These are phyloP conservation scores for Nakataea oryzae DNA, from an alignment of 2,329 filamentous ascomycete genomes.

Conservation along the genomic window DNA sequence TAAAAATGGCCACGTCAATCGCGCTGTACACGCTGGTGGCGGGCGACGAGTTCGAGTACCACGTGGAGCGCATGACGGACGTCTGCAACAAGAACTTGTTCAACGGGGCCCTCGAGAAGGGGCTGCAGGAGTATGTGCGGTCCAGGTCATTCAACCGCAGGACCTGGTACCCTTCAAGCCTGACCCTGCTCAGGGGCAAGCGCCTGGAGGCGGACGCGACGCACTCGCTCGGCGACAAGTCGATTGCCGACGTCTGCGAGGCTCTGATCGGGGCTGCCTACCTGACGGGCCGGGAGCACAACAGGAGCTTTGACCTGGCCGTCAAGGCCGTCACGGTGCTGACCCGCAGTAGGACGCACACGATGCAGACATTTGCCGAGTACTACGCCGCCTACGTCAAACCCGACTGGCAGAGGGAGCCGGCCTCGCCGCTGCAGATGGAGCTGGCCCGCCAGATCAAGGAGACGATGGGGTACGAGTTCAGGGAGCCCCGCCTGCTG, in stretches of 20 bases:
- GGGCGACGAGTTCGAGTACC: slow-evolving; percentile 75
- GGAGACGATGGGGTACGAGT: slow-evolving; percentile 46
- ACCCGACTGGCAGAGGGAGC: slow-evolving; percentile 59
- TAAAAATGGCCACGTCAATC: slow-evolving; percentile 94
- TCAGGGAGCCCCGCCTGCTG: slow-evolving; percentile 65
- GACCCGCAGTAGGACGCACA: slow-evolving; percentile 60
- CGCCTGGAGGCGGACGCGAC: slow-evolving; percentile 26
- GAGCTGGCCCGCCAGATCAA: slow-evolving; percentile 58
- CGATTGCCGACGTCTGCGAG: slow-evolving; percentile 88
- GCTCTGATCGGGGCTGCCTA: slow-evolving; percentile 84
- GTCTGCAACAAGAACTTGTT: slow-evolving; percentile 89
- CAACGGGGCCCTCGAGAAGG: slow-evolving; percentile 58
- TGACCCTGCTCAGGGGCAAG: slow-evolving; percentile 67
- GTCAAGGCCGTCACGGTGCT: slow-evolving; percentile 57
- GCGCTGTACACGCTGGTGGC: slow-evolving; percentile 68
- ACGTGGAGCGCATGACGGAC: slow-evolving; percentile 82
- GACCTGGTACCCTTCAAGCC: slow-evolving; percentile 78
- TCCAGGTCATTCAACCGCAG: slow-evolving; percentile 74
- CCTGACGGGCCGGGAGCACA: slow-evolving; percentile 24
- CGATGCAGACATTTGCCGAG: slow-evolving; percentile 57
- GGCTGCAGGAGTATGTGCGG: slow-evolving; percentile 65
- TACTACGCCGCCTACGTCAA: slow-evolving; percentile 60
- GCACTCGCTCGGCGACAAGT: slow-evolving; percentile 75
- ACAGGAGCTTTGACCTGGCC: slow-evolving; percentile 40
- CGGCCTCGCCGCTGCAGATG: slow-evolving; percentile 54